Evolutionary conservation across 768 basidiomycete species (phyloP), one percentile per base, ranked within the genome.

Genomic region (Phanerochaete carnosa): DNA sequence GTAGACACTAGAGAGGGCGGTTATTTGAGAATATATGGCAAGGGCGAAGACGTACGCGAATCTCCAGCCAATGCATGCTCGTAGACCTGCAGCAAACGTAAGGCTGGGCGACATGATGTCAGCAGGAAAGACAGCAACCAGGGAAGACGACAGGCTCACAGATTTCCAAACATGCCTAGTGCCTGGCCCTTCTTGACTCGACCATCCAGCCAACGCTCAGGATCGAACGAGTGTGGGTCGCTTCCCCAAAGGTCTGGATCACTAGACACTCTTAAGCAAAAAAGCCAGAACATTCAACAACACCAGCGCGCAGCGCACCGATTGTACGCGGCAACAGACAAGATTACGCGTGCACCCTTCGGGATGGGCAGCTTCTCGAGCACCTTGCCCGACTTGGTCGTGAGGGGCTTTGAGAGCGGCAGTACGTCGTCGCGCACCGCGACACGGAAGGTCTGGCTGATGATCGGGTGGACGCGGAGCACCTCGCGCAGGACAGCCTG

Each of bases 81-180:
- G 61, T 1, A 69, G 58, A 23, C 70, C 68, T 12, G 62, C 65
- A 19, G 70, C 64, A 56, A 69, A 71, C 15, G 68, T 67, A n/a
- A 71, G 50, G 15, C 69, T 68, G 26, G 62, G 1, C 22, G 2
- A 43, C 46, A 8, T 32, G 22, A 7, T 8, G 5, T 9, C 57
- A 13, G 3, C 29, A 7, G 30, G 29, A 8, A 54, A 16, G 39
- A 46, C 11, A 15, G 15, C 33, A 35, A 35, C 7, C 8, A 35
- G 33, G 33, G n/a, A 13, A 4, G 30, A 22, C n/a, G n/a, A 47
- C 28, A 45, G 16, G 64, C 75, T 58, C 71, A 85, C 83, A 79
- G 64, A 67, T 82, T 82, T 13, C 75, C 76, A 61, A 78, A 81
- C 9, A 82, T 79, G 4, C 79, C 79, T 2, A 81, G 66, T 8